Evolutionary conservation across 2,329 filamentous ascomycete species (phyloP).

Genomic region (Clonostachys byssicola): DNA sequence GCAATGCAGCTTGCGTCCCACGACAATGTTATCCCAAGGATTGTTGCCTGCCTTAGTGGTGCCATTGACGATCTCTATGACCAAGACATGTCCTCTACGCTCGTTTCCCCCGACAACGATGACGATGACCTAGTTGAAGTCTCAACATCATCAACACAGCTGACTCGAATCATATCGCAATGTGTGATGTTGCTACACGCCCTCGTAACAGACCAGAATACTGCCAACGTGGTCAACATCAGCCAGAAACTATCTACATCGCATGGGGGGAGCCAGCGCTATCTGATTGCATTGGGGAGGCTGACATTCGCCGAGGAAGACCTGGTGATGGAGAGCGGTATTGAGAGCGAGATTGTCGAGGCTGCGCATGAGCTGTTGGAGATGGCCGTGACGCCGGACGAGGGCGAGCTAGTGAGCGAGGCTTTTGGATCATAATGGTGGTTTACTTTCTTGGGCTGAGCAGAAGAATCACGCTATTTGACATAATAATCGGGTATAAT

Average conservation of each 20-base stretch:
- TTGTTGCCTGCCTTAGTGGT: slow-evolving; percentile 60
- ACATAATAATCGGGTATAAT: no score
- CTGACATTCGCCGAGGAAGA: slow-evolving; percentile 83
- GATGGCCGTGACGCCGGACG: slow-evolving; percentile 73
- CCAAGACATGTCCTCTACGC: slow-evolving; percentile 35
- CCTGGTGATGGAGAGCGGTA: slow-evolving; percentile 69
- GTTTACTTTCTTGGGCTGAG: no score
- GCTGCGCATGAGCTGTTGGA: slow-evolving; percentile 81
- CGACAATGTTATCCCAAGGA: slow-evolving; percentile 64
- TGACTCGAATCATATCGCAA: slow-evolving; percentile 43
- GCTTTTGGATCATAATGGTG: slow-evolving; percentile 19
- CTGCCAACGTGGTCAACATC: slow-evolving; percentile 51
- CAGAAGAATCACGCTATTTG: no score
- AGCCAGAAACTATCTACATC: slow-evolving; percentile 66
- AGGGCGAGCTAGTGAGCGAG: slow-evolving; percentile 39
- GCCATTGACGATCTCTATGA: slow-evolving; percentile 75
- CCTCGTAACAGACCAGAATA: slow-evolving; percentile 43
- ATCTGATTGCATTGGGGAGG: slow-evolving; percentile 74
- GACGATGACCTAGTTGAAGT: background rate
- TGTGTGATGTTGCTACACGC: slow-evolving; percentile 45
- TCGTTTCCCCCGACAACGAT: slow-evolving; percentile 11
- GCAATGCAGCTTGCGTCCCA: slow-evolving; percentile 64
- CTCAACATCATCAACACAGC: slow-evolving; percentile 12
- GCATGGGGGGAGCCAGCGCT: slow-evolving; percentile 74
- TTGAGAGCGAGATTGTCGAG: slow-evolving; percentile 74